Conservation (phyloP, 345 rosid species). For the Cardiospermum halicacabum region DNA sequence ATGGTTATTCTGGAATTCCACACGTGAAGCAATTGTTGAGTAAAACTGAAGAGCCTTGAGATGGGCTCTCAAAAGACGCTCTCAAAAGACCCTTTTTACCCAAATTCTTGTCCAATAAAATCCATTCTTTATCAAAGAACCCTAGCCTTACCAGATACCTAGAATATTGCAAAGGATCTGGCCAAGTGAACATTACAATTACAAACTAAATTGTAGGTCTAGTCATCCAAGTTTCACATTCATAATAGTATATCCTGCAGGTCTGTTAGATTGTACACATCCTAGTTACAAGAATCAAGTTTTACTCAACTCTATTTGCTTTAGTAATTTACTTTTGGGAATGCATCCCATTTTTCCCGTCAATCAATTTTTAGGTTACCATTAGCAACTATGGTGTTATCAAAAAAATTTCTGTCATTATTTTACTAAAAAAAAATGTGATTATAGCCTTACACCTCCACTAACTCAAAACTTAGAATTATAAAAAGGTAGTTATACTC, state of each 20-base stretch:
- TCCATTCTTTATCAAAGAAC: no score
- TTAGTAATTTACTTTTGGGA: not conserved
- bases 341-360: not conserved
- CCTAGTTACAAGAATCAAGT: not conserved
- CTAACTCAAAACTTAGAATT: slow-evolving; percentile 7
- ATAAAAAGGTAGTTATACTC: no score
- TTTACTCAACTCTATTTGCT: not conserved
- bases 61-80: no score
- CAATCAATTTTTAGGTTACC: not conserved
- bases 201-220: not conserved
- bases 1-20: no score
- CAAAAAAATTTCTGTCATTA: not conserved
- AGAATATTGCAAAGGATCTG: not conserved
- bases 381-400: not conserved
- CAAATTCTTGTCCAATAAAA: no score
- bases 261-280: not conserved
- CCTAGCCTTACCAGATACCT: no score
- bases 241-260: not conserved
- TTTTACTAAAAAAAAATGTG: not conserved
- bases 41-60: no score
- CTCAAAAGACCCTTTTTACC: no score
- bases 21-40: no score
- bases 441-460: not conserved
- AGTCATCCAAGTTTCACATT: not conserved
- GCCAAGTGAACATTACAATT: not conserved